Evolutionary conservation across 1,139 yeast species (phyloP), one percentile per base, ranked within the genome.

Genomic region (Suhomyces ambrosiae): DNA sequence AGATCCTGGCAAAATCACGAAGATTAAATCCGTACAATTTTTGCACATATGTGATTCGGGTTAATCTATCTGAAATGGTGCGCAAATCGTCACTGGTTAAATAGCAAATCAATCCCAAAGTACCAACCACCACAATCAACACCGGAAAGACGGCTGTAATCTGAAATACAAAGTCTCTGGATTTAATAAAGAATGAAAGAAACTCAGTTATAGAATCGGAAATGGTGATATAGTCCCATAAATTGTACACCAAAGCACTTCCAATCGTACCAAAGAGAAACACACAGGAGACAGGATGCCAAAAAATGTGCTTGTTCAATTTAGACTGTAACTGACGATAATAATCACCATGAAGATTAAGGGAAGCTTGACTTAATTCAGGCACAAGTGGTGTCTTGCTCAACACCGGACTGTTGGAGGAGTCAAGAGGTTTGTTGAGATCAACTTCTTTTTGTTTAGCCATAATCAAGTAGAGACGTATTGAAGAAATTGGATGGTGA

Each of bases 311-410:
- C 39, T 60, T 64, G 50, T 77, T 80, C 36, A 80, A 70, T 24
- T 61, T 47, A 2, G 81, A 65, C 53, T 80, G 86, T 33, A 73
- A 63, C 54, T 76, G 82, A 40, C 82, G 68, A 42, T 77, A 69
- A 53, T 74, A 77, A 56, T 84, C 92, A 36, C 85, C 79, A 23
- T 82, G 79, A 40, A 84, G 61, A 38, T 76, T 79, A 38, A 82
- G 56, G 1, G 83, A 76, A 6, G 85, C 86, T 37, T 78, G 76
- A 2, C 82, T 67, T 32, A 70, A 66, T 23, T 74, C 78, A 1
- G 90, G 89, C 3, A 63, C 65, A 40, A 85, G 63, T 3, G 58
- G 53, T 0, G 74, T 48, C 37, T 61, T 58, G 38, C 58, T 63
- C 29, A 84, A 72, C 1, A 74, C 74, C 7, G 86, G 67, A 13